A percentile compares a stretch with the other conserved stretches of the same genome.
These are phyloP conservation scores for Colletotrichum sp. DNA, from an alignment of 2,329 filamentous ascomycete species.

Conservation along the genomic window DNA sequence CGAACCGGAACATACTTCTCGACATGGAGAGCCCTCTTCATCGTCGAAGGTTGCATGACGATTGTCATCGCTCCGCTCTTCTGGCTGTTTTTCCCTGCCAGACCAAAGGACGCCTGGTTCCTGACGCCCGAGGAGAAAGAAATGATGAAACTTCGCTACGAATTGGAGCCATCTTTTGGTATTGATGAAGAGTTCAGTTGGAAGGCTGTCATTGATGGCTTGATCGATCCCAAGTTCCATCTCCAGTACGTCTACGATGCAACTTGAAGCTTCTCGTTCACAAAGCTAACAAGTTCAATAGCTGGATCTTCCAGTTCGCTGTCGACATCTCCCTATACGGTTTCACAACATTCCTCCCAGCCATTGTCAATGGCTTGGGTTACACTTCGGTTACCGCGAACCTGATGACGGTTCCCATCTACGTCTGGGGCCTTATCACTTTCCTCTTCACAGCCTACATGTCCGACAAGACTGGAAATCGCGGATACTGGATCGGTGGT, in stretches of 20 bases:
- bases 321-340: slow-evolving; percentile 39
- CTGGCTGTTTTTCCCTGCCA: slow-evolving; percentile 29
- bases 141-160: slow-evolving; percentile 25
- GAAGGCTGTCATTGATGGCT: slow-evolving; percentile 28
- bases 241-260: slow-evolving; percentile 25
- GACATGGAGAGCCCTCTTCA: slow-evolving; percentile 39
- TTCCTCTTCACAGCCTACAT: slow-evolving; percentile 29
- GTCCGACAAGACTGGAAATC: slow-evolving; percentile 28
- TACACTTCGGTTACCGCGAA: slow-evolving; percentile 36
- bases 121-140: slow-evolving; percentile 27
- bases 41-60: slow-evolving; percentile 44
- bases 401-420: slow-evolving; percentile 40
- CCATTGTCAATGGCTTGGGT: slow-evolving; percentile 37
- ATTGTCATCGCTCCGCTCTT: slow-evolving; percentile 36
- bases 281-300: slow-evolving; percentile 13
- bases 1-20: slow-evolving; percentile 39
- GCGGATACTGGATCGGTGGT: slow-evolving; percentile 28
- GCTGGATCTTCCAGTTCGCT: slow-evolving; percentile 26
- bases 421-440: slow-evolving; percentile 27
- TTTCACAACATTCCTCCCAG: slow-evolving; percentile 38
- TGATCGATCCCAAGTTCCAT: slow-evolving; percentile 36
- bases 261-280: neutral
- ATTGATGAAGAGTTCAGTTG: slow-evolving; percentile 25
- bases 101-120: slow-evolving; percentile 33
- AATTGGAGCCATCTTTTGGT: slow-evolving; percentile 19